A percentile compares a stretch with the other conserved stretches of the same genome.
phyloP scores from a whole-genome alignment of 305 asterid genomes.

The Solanum hybrid region DNA sequence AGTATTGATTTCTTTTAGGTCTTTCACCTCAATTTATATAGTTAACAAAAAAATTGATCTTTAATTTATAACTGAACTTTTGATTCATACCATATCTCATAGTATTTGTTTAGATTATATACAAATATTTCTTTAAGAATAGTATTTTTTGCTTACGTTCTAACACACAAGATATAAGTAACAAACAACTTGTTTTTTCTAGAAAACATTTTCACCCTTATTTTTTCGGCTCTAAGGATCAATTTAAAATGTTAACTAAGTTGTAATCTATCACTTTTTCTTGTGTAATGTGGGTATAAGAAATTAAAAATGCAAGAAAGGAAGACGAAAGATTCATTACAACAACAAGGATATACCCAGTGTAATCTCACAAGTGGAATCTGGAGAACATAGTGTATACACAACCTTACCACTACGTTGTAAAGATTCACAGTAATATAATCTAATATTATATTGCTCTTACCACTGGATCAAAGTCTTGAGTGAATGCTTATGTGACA shows the following conservation, averaged over 20 bases:
- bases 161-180: neutral
- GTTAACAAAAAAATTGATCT: neutral
- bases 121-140: neutral
- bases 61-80: neutral
- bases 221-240: neutral
- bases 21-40: neutral
- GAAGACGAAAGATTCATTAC: neutral
- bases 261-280: neutral
- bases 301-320: neutral
- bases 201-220: neutral
- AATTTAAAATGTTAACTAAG: neutral
- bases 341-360: neutral
- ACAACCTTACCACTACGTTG: neutral
- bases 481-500: neutral
- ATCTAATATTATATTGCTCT: neutral
- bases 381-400: accelerated
- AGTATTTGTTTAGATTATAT: neutral
- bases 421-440: neutral
- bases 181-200: neutral
- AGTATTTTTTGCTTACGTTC: neutral
- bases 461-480: neutral
- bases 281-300: neutral
- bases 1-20: neutral
- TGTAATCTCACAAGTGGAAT: neutral
- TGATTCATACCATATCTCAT: neutral